phyloP scores from a whole-genome alignment of 306 rosid genomes.

The Pueraria montana region DNA sequence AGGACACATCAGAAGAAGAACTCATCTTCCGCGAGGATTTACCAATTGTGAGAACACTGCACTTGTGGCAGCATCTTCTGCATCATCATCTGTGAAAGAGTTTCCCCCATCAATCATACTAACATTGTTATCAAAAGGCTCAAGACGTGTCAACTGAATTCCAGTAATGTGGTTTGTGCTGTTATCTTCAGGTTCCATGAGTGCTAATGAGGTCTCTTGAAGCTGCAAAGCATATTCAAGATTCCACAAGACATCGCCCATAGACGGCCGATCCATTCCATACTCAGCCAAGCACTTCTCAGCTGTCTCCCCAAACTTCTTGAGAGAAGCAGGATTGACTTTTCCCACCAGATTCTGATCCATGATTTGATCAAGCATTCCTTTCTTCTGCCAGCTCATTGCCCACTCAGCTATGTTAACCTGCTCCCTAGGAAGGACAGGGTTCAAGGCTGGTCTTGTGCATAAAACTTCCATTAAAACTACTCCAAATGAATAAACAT shows the following conservation, averaged over 20 bases:
- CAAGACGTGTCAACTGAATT: constrained; percentile 76
- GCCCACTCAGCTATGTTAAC: constrained; percentile 99
- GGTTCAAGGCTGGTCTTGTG: constrained; percentile 96
- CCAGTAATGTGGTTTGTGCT: constrained; percentile 94
- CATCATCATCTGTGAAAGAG: constrained; percentile 73
- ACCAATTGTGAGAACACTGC: constrained; percentile 97
- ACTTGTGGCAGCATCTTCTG: constrained; percentile 86
- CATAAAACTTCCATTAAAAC: constrained; percentile 97
- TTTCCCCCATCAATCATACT: constrained; percentile 73
- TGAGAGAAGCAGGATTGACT: constrained; percentile 88
- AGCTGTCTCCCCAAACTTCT: constrained; percentile 95
- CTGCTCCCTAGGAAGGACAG: constrained; percentile 95
- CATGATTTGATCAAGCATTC: constrained; percentile 96
- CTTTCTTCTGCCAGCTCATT: constrained; percentile 95
- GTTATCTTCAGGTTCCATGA: constrained; percentile 92
- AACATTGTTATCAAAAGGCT: constrained; percentile 86
- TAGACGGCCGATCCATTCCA: constrained; percentile 96
- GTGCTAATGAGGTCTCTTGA: constrained; percentile 82
- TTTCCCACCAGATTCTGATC: constrained; percentile 85
- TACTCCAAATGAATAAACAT: constrained; percentile 96
- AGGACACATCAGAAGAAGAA: constrained; percentile 40
- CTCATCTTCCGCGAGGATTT: constrained; percentile 93
- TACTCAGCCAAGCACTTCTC: constrained; percentile 95
- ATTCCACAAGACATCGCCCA: constrained; percentile 97
- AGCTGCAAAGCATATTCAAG: constrained; percentile 97